phyloP scores from a whole-genome alignment of 176 grass and related monocot genomes.

The Eremochloa ophiuroides region DNA sequence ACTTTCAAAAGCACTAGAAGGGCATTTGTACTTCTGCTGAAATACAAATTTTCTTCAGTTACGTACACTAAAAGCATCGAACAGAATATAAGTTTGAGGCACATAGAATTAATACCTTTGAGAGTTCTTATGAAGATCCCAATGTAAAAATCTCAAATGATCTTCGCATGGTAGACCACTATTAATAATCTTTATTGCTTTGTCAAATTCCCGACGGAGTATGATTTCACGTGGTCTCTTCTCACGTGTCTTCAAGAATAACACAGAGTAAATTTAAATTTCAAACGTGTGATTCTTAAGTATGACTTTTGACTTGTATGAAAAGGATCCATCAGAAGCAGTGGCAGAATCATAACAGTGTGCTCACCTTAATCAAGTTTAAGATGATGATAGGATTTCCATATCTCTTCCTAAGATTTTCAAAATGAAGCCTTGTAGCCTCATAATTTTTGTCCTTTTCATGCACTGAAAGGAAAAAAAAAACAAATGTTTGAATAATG shows the following conservation, averaged over 20 bases:
- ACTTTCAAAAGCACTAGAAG: conserved; percentile 78
- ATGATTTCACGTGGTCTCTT: conserved; percentile 85
- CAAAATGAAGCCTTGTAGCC: conserved; percentile 89
- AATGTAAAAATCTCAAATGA: conserved; percentile 86
- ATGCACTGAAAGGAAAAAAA: conserved; percentile 38
- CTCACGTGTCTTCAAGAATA: conserved; percentile 55
- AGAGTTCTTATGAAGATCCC: conserved; percentile 95
- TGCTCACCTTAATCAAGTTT: conserved; percentile 89
- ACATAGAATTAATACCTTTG: conserved; percentile 47
- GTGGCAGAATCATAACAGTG: neutral
- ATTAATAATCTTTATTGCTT: conserved; percentile 81
- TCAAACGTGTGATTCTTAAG: conserved; percentile 13
- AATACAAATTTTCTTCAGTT: conserved; percentile 35
- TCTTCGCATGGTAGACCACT: conserved; percentile 58
- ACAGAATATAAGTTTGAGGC: neutral
- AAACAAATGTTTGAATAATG: conserved; percentile 10
- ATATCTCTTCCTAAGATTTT: conserved; percentile 86
- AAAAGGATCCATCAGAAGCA: conserved; percentile 12
- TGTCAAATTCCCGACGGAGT: conserved; percentile 74
- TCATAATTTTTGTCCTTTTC: conserved; percentile 76
- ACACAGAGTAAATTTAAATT: conserved; percentile 23
- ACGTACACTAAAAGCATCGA: conserved; percentile 18
- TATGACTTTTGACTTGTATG: neutral
- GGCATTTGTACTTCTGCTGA: conserved; percentile 64
- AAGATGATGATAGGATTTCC: conserved; percentile 95